Conservation (phyloP, 208 protist species). For the Trypanosoma mega region DNA sequence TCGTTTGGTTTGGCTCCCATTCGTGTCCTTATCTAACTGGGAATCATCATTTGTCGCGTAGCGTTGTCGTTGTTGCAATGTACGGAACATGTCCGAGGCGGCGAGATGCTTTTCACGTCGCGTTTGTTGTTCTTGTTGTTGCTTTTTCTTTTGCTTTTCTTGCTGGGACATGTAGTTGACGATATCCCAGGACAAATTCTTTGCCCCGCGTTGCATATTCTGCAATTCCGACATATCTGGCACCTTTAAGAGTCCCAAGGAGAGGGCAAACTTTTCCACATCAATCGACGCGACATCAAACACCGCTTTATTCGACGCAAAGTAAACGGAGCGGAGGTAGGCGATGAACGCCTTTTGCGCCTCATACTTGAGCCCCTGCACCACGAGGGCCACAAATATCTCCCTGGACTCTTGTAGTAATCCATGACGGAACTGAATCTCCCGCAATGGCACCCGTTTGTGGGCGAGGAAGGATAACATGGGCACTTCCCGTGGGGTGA, state of each 20-base stretch:
- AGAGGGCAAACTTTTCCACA: conserved; percentile 87
- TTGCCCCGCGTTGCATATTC: conserved; percentile 65
- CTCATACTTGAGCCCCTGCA: conserved; percentile 96
- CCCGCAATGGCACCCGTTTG: conserved; percentile 77
- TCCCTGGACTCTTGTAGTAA: conserved; percentile 75
- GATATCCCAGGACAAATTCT: conserved; percentile 90
- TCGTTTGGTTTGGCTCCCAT: conserved; percentile 33
- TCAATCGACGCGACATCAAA: conserved; percentile 94
- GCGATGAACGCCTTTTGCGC: conserved; percentile 98
- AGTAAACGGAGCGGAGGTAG: conserved; percentile 96
- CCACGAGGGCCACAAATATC: conserved; percentile 90
- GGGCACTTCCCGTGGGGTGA: conserved; percentile 96
- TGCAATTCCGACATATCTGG: conserved; percentile 93
- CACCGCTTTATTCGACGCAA: conserved; percentile 95
- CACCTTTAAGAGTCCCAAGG: conserved; percentile 91
- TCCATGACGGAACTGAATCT: conserved; percentile 81
- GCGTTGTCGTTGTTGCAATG: conserved; percentile 76
- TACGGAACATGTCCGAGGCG: conserved; percentile 85
- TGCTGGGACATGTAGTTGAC: conserved; percentile 80
- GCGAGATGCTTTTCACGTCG: conserved; percentile 82
- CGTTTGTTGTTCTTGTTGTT: conserved; percentile 32
- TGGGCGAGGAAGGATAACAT: conserved; percentile 91
- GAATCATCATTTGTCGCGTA: conserved; percentile 48
- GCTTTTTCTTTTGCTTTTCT: conserved; percentile 11
- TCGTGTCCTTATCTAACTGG: conserved; percentile 30